Base-by-base conservation (phyloP, 345 rosid species). In the Turnera subulata region DNA sequence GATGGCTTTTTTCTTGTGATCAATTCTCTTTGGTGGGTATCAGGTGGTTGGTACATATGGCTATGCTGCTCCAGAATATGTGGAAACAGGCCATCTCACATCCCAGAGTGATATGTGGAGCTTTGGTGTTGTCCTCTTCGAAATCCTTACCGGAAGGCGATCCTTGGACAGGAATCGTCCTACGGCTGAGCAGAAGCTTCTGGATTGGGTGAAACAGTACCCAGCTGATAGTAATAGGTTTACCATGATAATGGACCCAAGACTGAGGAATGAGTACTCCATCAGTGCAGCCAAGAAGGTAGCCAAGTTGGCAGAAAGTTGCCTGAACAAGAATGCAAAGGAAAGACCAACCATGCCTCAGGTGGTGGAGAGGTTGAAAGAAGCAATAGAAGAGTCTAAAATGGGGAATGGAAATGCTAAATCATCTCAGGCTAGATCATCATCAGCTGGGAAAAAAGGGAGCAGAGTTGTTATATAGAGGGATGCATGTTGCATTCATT, bases 1-100 rank as follows among this genome's bases (percentile, higher is more conserved):
- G n/a, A n/a, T n/a, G n/a, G n/a, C n/a, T n/a, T n/a, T n/a, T n/a
- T n/a, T n/a, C n/a, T n/a, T n/a, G n/a, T n/a, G n/a, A n/a, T n/a
- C n/a, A n/a, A n/a, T n/a, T n/a, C n/a, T n/a, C n/a, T 29, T 29
- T 29, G 35, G 35, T 29, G 8, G 4, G 8, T 29, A 29, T 47
- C 79, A 93, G 99, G 86, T 82, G 56, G 82, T 93, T 6, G 99
- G 99, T 19, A 93, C 99, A n/a, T 65, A 75, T 2, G 99, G 99
- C 4, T 93, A 93, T 40, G 99, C 99, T 26, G 96, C 94, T 5
- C 99, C 99, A 0, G 97, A 93, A 64, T 93, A 93, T 32, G 74
- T 93, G 10, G 74, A 78, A 64, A 93, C 99, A 0, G 99, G 99
- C 35, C 97, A 89, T 68, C 99, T 93, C 37, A 78, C 74, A 19